phyloP scores from a whole-genome alignment of 768 basidiomycete genomes.

The Boletus pseudopeckii region DNA sequence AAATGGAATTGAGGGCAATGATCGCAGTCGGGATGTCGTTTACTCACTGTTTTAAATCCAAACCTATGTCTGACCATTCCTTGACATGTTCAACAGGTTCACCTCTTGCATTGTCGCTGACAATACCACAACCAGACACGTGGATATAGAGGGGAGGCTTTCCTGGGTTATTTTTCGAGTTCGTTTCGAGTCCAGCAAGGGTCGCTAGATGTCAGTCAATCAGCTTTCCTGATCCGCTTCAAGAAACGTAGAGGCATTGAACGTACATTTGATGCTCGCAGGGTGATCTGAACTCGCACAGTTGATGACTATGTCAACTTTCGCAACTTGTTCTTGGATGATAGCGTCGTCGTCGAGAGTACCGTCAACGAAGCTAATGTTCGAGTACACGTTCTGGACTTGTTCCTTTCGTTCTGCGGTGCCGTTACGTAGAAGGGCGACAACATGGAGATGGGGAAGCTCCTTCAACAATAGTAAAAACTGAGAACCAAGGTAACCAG shows the following conservation, averaged over 20 bases:
- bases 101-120: slow-evolving; percentile 40
- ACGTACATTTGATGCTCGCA: slow-evolving; percentile 32
- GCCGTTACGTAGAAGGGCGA: slow-evolving; percentile 36
- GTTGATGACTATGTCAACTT: slow-evolving; percentile 41
- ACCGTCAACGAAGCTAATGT: slow-evolving; percentile 38
- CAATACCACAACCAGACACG: slow-evolving; percentile 40
- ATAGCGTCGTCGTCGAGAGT: slow-evolving; percentile 34
- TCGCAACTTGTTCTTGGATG: slow-evolving; percentile 34
- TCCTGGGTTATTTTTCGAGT: slow-evolving; percentile 33
- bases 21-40: background rate
- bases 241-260: background rate
- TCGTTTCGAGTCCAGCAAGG: slow-evolving; percentile 37
- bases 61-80: slow-evolving; percentile 37
- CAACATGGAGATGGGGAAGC: slow-evolving; percentile 32
- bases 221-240: background rate
- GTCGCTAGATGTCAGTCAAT: slow-evolving; percentile 28
- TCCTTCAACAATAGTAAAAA: slow-evolving; percentile 35
- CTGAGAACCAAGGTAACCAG: slow-evolving; percentile 43
- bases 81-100: slow-evolving; percentile 33
- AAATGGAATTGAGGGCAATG: background rate
- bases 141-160: slow-evolving; percentile 44
- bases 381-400: slow-evolving; percentile 33
- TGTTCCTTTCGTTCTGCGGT: slow-evolving; percentile 29
- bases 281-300: slow-evolving; percentile 40
- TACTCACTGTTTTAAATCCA: slow-evolving; percentile 31